Base-by-base conservation (phyloP, 2,329 filamentous ascomycete species). In the Hypoxylon sp. region DNA sequence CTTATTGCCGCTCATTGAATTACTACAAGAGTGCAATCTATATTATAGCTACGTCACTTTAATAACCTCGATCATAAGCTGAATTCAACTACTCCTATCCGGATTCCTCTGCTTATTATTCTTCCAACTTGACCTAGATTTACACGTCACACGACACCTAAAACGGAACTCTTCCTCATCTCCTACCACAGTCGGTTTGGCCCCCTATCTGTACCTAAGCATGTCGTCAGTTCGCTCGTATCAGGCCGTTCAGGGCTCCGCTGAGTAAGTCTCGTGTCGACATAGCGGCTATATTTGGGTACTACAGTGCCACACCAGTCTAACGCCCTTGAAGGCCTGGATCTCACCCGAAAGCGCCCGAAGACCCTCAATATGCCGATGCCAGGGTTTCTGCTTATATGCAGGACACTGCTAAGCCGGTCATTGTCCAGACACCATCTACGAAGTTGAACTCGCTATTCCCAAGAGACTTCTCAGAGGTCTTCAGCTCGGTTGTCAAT, bases 221-320 rank as follows among this genome's bases (percentile, higher is more conserved):
- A 70, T 67, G 50, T 46, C 52, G 5, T 38, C 49, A 1, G 43
- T 32, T 41, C 64, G 25, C 34, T 57, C 57, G 11, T 32, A 60
- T 14, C 28, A 60, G 17, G 56, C 34, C 4, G 14, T 28, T 13
- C 43, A 60, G 2, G 62, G 56, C 21, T 48, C 43, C 17, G 19
- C 21, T 23, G 11, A 51, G 62, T 65, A 60, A 32, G 55, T 60
- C n/a, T 1, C 13, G 19, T 36, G 7, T 46, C 3, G 10, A 5
- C 19, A 25, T n/a, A 11, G n/a, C 7, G n/a, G 10, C 51, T 14
- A n/a, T 23, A 5, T 3, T 41, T 7, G 10, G 11, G 9, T 13
- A 25, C 17, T 34, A 13, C n/a, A 17, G 19, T 45, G 34, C n/a
- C 3, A 36, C 10, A 17, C 21, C 19, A 13, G 23, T 56, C 56